phyloP scores from a whole-genome alignment of 805 yeast species.

The Myxozyma mucilagina region DNA sequence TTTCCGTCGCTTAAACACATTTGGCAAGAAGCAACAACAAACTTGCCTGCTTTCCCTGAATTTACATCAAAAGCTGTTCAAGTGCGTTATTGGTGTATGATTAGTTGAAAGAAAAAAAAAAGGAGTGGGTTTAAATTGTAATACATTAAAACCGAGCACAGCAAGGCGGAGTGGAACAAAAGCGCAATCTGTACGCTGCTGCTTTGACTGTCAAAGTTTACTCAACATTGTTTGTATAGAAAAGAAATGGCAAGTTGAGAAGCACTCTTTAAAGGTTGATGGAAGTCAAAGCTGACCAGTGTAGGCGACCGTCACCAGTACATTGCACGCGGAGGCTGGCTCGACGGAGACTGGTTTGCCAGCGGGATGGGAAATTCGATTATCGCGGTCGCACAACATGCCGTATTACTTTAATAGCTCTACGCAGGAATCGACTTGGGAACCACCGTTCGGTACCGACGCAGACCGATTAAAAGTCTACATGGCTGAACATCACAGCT shows the following conservation, averaged over 20 bases:
- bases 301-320: conserved; percentile 10
- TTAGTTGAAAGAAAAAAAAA: not conserved
- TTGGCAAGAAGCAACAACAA: too few species aligned
- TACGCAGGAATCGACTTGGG: conserved; percentile 82
- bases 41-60: not conserved
- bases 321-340: not conserved
- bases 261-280: not conserved
- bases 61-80: not conserved
- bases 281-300: not conserved
- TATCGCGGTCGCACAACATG: conserved; percentile 75
- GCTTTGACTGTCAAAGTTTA: too few species aligned
- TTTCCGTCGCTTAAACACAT: not conserved
- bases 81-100: not conserved
- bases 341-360: conserved; percentile 67
- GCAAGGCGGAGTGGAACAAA: not conserved
- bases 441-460: conserved; percentile 84
- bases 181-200: too few species aligned
- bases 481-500: conserved; percentile 46
- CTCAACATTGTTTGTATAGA: not conserved
- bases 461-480: conserved; percentile 57
- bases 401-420: conserved; percentile 78
- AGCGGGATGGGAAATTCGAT: conserved; percentile 75
- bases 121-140: too few species aligned
- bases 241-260: not conserved
- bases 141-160: too few species aligned